Evolutionary conservation across 2,329 filamentous ascomycete genomes (phyloP).

Genomic region (Phyllachora maydis): DNA sequence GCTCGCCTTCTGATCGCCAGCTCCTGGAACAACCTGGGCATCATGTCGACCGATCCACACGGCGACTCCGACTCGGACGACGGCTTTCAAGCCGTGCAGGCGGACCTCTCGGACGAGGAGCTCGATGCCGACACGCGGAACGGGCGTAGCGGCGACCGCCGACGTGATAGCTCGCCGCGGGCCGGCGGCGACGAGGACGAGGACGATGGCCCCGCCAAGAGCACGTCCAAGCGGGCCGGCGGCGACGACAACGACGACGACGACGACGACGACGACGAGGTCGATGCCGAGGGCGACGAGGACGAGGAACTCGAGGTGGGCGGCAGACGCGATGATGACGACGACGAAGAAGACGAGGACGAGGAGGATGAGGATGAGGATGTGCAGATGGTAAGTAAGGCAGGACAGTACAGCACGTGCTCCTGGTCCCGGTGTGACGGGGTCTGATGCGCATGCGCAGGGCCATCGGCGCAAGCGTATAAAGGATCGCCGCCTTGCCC

Average conservation of each 20-base stretch:
- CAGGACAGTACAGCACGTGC: too few relatives aligned
- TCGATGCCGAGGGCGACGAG: slow-evolving; percentile 19
- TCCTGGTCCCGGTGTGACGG: too few relatives aligned
- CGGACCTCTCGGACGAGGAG: slow-evolving; percentile 54
- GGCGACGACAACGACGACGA: slow-evolving; percentile 14
- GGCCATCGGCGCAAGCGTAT: slow-evolving; percentile 63
- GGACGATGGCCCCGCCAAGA: slow-evolving; percentile 4
- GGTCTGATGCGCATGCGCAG: slow-evolving; percentile 13
- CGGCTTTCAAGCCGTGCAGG: slow-evolving; percentile 70
- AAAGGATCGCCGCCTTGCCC: slow-evolving; percentile 53
- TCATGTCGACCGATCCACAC: too few relatives aligned
- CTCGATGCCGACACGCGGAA: slow-evolving; percentile 17
- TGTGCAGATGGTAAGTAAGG: slow-evolving; percentile 36
- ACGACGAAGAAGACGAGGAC: slow-evolving; percentile 42
- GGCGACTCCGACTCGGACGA: slow-evolving; percentile 59
- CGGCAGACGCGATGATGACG: slow-evolving; percentile 23
- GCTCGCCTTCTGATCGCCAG: too few relatives aligned
- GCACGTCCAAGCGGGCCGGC: slow-evolving; percentile 1
- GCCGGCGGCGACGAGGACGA: slow-evolving; percentile 12
- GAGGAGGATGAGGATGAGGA: slow-evolving; percentile 45
- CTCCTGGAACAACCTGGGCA: too few relatives aligned
- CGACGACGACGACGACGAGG: slow-evolving; percentile 15
- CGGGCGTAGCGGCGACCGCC: slow-evolving; percentile 15
- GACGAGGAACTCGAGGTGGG: slow-evolving; percentile 22
- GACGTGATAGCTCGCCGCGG: slow-evolving; percentile 13